These are phyloP conservation scores for Eucalyptus curtisii DNA, from an alignment of 345 rosid species.

Conservation along the genomic window DNA sequence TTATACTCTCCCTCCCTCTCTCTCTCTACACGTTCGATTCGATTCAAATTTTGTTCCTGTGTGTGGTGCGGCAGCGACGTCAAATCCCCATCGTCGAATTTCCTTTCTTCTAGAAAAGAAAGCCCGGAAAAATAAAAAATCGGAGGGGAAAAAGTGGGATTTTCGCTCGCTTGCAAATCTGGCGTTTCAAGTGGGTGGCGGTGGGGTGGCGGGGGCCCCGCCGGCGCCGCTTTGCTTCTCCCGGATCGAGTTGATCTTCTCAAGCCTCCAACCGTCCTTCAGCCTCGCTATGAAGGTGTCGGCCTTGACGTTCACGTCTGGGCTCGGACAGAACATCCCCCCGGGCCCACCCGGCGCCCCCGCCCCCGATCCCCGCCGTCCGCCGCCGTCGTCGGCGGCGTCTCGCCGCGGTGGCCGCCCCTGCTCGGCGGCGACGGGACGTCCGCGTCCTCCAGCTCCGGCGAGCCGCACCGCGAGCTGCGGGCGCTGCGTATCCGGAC, in stretches of 20 bases:
- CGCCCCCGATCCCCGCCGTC: neutral
- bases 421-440: neutral
- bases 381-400: neutral
- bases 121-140: neutral
- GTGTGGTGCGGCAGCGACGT: neutral
- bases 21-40: neutral
- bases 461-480: conserved; percentile 60
- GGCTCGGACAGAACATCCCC: conserved; percentile 52
- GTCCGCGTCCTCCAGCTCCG: conserved; percentile 10
- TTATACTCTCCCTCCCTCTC: neutral
- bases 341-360: neutral
- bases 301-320: conserved; percentile 76
- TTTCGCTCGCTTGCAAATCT: neutral
- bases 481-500: conserved; percentile 38
- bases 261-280: conserved; percentile 64
- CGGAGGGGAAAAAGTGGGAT: neutral
- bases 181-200: neutral
- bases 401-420: neutral
- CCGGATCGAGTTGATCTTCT: conserved; percentile 54
- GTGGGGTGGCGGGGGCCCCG: neutral
- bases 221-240: conserved; percentile 28
- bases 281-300: conserved; percentile 81
- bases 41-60: neutral
- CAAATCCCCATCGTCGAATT: neutral
- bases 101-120: neutral